Percentiles rank a stretch among this genome's conserved stretches.
These are phyloP conservation scores for Sanghuangporus weigelae DNA, from an alignment of 1,284 basidiomycete species.

Conservation along the genomic window DNA sequence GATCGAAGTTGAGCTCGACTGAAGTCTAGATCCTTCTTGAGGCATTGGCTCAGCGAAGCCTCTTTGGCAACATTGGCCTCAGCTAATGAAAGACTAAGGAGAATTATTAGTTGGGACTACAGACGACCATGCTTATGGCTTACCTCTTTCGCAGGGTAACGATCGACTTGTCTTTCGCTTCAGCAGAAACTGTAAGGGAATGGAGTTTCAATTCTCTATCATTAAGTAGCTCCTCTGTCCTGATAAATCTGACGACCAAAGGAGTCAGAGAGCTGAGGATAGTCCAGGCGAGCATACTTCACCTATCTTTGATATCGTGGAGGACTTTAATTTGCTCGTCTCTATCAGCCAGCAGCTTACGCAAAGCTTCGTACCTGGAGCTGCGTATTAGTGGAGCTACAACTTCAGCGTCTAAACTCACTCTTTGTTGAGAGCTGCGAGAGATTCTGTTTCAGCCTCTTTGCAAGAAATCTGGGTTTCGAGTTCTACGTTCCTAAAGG, in stretches of 20 bases:
- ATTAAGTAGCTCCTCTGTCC: neutral
- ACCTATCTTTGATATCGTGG: slow-evolving; percentile 5
- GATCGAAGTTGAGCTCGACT: slow-evolving; percentile 13
- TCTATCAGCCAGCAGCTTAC: slow-evolving; percentile 3
- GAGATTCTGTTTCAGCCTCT: neutral
- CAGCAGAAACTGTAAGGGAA: neutral
- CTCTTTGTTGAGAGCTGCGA: slow-evolving; percentile 2
- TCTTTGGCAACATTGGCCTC: slow-evolving; percentile 8
- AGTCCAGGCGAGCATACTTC: neutral
- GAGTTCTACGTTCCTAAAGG: neutral
- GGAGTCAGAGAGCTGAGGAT: neutral
- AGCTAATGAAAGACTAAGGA: neutral
- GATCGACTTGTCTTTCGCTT: neutral
- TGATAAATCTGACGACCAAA: neutral
- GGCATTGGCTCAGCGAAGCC: neutral
- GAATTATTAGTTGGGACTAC: neutral
- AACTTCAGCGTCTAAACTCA: neutral
- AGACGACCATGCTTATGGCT: neutral
- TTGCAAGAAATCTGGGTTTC: neutral
- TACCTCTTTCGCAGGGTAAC: slow-evolving; percentile 4
- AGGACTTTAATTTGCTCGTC: slow-evolving; percentile 1
- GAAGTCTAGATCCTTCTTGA: slow-evolving; percentile 3
- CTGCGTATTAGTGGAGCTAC: neutral
- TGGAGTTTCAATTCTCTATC: neutral
- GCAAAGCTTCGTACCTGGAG: neutral